Evolutionary conservation across 2,329 filamentous ascomycete genomes (phyloP), one percentile per base, ranked within the genome.

Genomic region (Dactylella cylindrospora): DNA sequence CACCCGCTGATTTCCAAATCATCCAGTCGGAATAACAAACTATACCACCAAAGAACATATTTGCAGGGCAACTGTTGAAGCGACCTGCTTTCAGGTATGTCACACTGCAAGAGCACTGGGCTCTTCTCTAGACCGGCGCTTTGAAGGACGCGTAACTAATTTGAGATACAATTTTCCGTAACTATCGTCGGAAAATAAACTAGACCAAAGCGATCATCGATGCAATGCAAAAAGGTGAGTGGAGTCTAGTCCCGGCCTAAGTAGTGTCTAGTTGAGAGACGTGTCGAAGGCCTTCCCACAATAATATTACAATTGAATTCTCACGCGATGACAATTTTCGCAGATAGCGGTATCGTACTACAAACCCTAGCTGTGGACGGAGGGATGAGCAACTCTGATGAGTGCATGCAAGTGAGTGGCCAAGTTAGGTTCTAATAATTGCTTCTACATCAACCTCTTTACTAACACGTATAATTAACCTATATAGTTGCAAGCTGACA

Each of bases 151-250:
- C n/a, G n/a, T n/a, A n/a, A n/a, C n/a, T n/a, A n/a, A n/a, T n/a
- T n/a, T n/a, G n/a, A n/a, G n/a, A n/a, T n/a, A n/a, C n/a, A n/a
- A n/a, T n/a, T n/a, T 29, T 28, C 22, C 3, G 19, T 17, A 13
- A 22, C n/a, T n/a, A n/a, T n/a, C n/a, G n/a, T n/a, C n/a, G n/a
- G n/a, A n/a, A n/a, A n/a, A n/a, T n/a, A n/a, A n/a, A n/a, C n/a
- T 28, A 95, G 74, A 95, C 88, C 19, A 90, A 90, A 69, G 90
- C 90, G 17, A 95, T 95, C 69, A 80, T 95, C 19, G 85, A 93
- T 70, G 88, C 90, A 65, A 95, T 95, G 90, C 88, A 87, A 70
- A 83, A 85, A 68, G 57, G 57, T 54, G 40, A n/a, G n/a, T 25
- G 22, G 12, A 29, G 19, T 22, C 19, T 15, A 12, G 7, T 25